Base-by-base conservation (phyloP, 345 rosid species). In the Heritiera littoralis region DNA sequence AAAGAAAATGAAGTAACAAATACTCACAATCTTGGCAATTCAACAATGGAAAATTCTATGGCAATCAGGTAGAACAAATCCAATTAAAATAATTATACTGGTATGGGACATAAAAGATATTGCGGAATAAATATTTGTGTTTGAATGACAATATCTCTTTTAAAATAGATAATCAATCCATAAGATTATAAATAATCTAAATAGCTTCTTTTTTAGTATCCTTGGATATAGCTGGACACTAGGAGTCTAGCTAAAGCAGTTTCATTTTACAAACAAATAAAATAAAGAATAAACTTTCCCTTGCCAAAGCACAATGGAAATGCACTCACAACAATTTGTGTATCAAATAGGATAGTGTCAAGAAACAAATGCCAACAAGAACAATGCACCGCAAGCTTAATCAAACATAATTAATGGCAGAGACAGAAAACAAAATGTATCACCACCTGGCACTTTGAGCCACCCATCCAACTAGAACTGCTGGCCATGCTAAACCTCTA, bases 391-490 rank as follows among this genome's bases (percentile, higher is more conserved):
- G 60, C 72, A 58, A 17, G 18, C 54, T 45, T 43, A 49, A 9
- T 71, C 43, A 12, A 20, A 17, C 51, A 35, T 59, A 66, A 61
- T 49, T 28, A 30, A 38, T 6, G 71, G 56, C 56, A 32, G 3
- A 32, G 41, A 46, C 45, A 32, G 30, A 56, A 64, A 23, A 78
- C 17, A 46, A 70, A 71, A 46, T 72, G 10, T 43, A 17, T 67
- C 66, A 51, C 43, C 67, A 94, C 99, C 99, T 95, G 77, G 98
- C 97, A 86, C 99, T 93, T 89, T 95, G 99, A 86, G 98, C 95
- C 67, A 95, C 94, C 92, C 90, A 90, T 78, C 99, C 99, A 77
- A 92, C 92, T 74, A 95, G 94, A 83, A 91, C 76, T 58, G 96
- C 93, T 23, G 99, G 99, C 98, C 97, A 93, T 32, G 97, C 98